Evolutionary conservation across 2,329 filamentous ascomycete species (phyloP), one percentile per base, ranked within the genome.

Genomic region (Basipetospora chlamydospora): DNA sequence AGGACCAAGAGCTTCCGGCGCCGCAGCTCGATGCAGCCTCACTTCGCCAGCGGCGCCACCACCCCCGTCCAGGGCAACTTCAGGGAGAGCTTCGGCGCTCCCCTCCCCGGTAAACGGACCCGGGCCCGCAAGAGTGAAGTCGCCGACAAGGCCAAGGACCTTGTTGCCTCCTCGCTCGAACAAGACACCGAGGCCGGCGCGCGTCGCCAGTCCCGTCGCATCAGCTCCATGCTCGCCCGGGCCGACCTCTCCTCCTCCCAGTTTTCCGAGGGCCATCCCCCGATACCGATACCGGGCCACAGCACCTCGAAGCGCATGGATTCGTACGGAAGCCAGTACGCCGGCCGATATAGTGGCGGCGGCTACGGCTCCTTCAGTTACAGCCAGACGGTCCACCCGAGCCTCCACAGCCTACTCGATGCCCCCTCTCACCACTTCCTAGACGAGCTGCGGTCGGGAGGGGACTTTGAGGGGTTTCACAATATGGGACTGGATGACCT

Each of bases 151-250:
- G 58, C 66, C 0, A 51, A 41, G 28, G 77, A 82, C 43, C 62
- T 84, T 29, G 39, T 41, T 29, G 79, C 77, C 3, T 69, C 79
- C 3, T 73, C 79, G 1, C 58, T 88, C n/a, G 80, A 82, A 38
- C 70, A 80, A 28, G 80, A 85, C 39, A 68, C 67, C 36, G 63
- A 69, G 38, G 63, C 66, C 12, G 63, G 64, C 10, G 67, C 66
- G 0, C 60, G 73, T 35, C 64, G 73, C 41, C 73, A 73, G 42
- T 79, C 74, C 13, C 75, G 90, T 29, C 74, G 90, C 35, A 80
- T 96, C 18, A 98, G 90, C 60, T 96, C 88, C 12, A 71, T 94
- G 58, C 66, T 95, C 37, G 87, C 87, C 12, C 71, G 88, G 48
- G 81, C 83, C 22, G 88, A 95, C 51, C 63, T 95, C 15, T 88